These are phyloP conservation scores for Coniosporium apollinis DNA, from an alignment of 495 filamentous ascomycete species.

Conservation along the genomic window DNA sequence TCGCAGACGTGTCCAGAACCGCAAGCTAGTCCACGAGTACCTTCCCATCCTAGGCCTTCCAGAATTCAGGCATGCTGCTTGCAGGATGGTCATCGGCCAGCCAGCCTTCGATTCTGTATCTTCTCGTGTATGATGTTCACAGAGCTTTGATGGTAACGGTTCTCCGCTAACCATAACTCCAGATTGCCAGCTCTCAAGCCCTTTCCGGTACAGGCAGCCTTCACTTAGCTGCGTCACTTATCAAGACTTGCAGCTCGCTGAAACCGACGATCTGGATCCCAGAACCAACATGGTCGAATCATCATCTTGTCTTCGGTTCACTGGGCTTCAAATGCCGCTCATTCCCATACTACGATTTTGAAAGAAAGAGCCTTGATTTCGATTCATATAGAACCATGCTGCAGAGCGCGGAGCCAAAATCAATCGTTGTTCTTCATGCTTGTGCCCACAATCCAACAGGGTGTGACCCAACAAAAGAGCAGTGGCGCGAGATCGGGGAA, in stretches of 20 bases:
- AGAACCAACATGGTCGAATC: not conserved
- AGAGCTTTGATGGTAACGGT: too few relatives aligned
- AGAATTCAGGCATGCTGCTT: not conserved
- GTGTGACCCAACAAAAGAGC: slow-evolving; percentile 65
- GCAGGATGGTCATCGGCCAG: not conserved
- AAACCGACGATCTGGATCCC: not conserved
- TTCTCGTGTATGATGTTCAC: too few relatives aligned
- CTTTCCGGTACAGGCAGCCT: not conserved
- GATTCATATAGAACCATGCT: not conserved
- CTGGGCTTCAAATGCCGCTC: not conserved
- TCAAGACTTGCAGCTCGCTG: not conserved
- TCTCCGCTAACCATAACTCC: too few relatives aligned
- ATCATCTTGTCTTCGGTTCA: not conserved
- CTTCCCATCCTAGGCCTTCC: not conserved
- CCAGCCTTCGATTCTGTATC: too few relatives aligned
- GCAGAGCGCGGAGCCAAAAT: not conserved
- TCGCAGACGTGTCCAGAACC: not conserved
- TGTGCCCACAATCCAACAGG: slow-evolving; percentile 85
- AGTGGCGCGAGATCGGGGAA: slow-evolving; percentile 76
- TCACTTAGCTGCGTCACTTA: not conserved
- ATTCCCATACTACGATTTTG: not conserved
- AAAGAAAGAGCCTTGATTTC: not conserved
- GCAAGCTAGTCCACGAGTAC: not conserved
- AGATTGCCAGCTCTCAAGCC: not conserved
- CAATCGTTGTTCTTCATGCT: not conserved